Percentiles rank a stretch among this genome's conserved stretches.
These are phyloP conservation scores for Capsella bursapastoris DNA, from an alignment of 345 rosid genomes.

Conservation along the genomic window DNA sequence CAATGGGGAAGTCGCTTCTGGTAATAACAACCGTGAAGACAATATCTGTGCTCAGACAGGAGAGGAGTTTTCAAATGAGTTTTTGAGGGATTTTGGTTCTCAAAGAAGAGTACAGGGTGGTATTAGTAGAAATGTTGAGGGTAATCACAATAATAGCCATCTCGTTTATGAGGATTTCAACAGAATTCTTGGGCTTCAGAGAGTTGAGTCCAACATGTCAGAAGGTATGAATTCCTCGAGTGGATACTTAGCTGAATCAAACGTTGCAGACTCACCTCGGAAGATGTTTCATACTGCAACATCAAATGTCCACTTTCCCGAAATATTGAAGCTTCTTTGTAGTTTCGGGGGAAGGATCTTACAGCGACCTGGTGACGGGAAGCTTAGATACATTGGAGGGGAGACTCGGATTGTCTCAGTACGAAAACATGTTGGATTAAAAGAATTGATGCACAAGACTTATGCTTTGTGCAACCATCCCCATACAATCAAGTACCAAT, in stretches of 20 bases:
- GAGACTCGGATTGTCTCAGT: constrained; percentile 84
- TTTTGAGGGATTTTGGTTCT: constrained; percentile 55
- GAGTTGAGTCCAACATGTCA: constrained; percentile 52
- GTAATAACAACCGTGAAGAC: constrained; percentile 42
- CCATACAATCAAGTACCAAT: constrained; percentile 86
- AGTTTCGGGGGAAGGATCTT: constrained; percentile 86
- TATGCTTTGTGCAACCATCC: constrained; percentile 65
- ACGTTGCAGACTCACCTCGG: constrained; percentile 50
- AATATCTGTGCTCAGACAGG: constrained; percentile 72
- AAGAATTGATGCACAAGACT: constrained; percentile 70
- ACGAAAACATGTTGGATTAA: constrained; percentile 55
- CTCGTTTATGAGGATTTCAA: constrained; percentile 54
- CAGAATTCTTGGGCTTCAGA: constrained; percentile 44
- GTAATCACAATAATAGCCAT: constrained; percentile 40
- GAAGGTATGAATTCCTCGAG: constrained; percentile 42
- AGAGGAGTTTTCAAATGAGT: constrained; percentile 77
- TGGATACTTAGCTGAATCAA: constrained; percentile 44
- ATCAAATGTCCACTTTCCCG: constrained; percentile 40
- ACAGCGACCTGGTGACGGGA: constrained; percentile 82
- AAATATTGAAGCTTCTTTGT: constrained; percentile 77
- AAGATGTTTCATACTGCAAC: constrained; percentile 37
- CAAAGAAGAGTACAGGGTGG: constrained; percentile 43
- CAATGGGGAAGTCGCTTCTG: constrained; percentile 9
- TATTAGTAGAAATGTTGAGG: constrained; percentile 21
- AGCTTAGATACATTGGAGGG: constrained; percentile 90